A percentile compares a stretch with the other conserved stretches of the same genome.
These are phyloP conservation scores for Dentipellis sp. DNA, from an alignment of 768 basidiomycete genomes.

Conservation along the genomic window DNA sequence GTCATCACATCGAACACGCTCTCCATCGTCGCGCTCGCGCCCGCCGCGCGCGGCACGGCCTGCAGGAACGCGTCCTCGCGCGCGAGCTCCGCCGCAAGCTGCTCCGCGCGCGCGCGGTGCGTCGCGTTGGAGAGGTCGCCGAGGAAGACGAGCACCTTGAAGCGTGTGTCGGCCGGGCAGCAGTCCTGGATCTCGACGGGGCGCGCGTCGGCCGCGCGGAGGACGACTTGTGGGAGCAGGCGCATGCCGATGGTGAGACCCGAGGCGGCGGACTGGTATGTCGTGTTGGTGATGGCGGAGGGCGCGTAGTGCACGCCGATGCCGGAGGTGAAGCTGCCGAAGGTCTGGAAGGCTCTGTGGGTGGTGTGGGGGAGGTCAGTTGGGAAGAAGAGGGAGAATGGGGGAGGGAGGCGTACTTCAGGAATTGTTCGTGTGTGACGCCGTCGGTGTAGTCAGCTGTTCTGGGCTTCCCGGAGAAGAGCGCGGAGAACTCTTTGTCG, in stretches of 20 bases:
- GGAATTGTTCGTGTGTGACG: slow-evolving; percentile 41
- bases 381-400: not conserved
- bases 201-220: slow-evolving; percentile 36
- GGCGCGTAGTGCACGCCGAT: slow-evolving; percentile 41
- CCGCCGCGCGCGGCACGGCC: slow-evolving; percentile 14
- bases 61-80: slow-evolving; percentile 11
- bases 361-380: not conserved
- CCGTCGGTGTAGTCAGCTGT: slow-evolving; percentile 29
- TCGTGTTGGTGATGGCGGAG: slow-evolving; percentile 27
- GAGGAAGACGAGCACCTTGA: slow-evolving; percentile 38
- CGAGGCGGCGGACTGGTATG: slow-evolving; percentile 27
- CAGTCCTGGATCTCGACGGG: slow-evolving; percentile 43
- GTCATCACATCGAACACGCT: slow-evolving; percentile 23
- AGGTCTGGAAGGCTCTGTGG: slow-evolving; percentile 33
- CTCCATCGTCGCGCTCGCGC: slow-evolving; percentile 13
- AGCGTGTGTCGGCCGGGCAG: slow-evolving; percentile 37
- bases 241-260: slow-evolving; percentile 41
- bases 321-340: slow-evolving; percentile 37
- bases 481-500: slow-evolving; percentile 40
- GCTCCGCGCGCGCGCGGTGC: slow-evolving; percentile 15
- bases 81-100: slow-evolving; percentile 21
- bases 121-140: slow-evolving; percentile 25
- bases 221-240: slow-evolving; percentile 35
- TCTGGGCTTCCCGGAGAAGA: slow-evolving; percentile 46
- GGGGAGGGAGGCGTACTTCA: slow-evolving; percentile 25